Conservation (phyloP, 2,329 filamentous ascomycete species). For the Verticillium zaregamsianum region DNA sequence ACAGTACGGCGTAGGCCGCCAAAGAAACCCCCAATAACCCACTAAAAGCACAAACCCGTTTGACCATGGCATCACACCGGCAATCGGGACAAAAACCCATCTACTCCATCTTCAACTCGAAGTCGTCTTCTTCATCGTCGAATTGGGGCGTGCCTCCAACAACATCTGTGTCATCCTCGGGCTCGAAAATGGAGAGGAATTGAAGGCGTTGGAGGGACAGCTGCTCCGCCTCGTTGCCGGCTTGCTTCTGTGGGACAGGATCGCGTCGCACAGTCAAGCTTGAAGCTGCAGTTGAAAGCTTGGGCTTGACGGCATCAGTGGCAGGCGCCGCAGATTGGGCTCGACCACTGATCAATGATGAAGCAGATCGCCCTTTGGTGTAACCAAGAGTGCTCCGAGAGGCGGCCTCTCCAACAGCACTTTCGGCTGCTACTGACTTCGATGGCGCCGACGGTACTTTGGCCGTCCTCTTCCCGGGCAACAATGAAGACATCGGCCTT, state of each 20-base stretch:
- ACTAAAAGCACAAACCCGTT: neutral
- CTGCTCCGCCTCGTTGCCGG: constrained; percentile 24
- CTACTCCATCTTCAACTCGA: constrained; percentile 45
- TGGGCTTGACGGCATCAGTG: neutral
- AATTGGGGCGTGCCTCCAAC: constrained; percentile 27
- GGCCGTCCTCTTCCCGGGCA: constrained; percentile 23
- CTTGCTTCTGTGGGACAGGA: constrained; percentile 11
- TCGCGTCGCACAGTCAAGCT: constrained; percentile 5
- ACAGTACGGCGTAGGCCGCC: neutral
- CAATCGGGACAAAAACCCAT: neutral
- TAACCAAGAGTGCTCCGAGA: constrained; percentile 85
- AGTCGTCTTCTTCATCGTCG: constrained; percentile 47
- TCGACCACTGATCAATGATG: constrained; percentile 33
- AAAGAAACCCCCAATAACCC: neutral
- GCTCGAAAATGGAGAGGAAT: constrained; percentile 56
- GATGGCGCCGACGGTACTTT: constrained; percentile 35
- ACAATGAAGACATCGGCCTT: constrained; percentile 24
- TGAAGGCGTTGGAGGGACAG: constrained; percentile 35
- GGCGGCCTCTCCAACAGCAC: constrained; percentile 58
- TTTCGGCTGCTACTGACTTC: constrained; percentile 48
- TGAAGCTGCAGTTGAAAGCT: neutral
- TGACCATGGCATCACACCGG: neutral
- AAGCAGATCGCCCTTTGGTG: constrained; percentile 65
- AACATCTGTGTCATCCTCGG: constrained; percentile 40
- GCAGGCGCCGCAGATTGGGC: constrained; percentile 11